Evolutionary conservation across 495 filamentous ascomycete species (phyloP).

Genomic region (Trichoderma erinaceum): DNA sequence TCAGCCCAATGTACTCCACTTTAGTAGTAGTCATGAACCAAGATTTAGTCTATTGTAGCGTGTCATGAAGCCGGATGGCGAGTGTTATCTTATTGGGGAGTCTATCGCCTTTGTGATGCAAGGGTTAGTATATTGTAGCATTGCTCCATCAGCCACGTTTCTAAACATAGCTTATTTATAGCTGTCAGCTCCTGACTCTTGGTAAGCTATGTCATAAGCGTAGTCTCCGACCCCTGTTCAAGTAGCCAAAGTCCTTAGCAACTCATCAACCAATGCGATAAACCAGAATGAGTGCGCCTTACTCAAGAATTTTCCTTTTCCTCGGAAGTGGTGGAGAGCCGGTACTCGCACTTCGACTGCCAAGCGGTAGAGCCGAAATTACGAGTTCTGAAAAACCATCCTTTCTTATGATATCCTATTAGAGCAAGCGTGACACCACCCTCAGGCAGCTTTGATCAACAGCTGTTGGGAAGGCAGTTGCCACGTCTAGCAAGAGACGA

Average conservation of each 20-base stretch:
- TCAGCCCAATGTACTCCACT: neutral
- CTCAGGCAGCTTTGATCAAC: too few species aligned
- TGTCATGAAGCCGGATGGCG: neutral
- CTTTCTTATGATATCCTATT: neutral
- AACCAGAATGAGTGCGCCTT: neutral
- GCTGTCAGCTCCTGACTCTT: neutral
- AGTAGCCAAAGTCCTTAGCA: neutral
- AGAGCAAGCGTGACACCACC: neutral
- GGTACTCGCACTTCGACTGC: neutral
- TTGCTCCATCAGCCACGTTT: neutral
- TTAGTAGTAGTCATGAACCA: neutral
- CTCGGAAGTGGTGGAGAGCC: conserved; percentile 8
- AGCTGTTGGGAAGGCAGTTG: too few species aligned
- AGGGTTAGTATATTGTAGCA: neutral
- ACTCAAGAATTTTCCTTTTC: neutral
- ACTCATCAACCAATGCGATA: neutral
- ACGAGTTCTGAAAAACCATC: neutral
- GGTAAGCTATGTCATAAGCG: neutral
- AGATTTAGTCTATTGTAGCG: neutral
- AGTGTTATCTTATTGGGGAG: neutral
- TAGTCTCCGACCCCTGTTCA: neutral
- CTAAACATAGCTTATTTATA: conserved; percentile 2
- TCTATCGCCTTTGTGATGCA: neutral
- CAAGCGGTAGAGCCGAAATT: neutral
- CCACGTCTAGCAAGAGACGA: too few species aligned